Evolutionary conservation across 176 grass and related monocot genomes (phyloP).

Genomic region (Bromus sterilis): DNA sequence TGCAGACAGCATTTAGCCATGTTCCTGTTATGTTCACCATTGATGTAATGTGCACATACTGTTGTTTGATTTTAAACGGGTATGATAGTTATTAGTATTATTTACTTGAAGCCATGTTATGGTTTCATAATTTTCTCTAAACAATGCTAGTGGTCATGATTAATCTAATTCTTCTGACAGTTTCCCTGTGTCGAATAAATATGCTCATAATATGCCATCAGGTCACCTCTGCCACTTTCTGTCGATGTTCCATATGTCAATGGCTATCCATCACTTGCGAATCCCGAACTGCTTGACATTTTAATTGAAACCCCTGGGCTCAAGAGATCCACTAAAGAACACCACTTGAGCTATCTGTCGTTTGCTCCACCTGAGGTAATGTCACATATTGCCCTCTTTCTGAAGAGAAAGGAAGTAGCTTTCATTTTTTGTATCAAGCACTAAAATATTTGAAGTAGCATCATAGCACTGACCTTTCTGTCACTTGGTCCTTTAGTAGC

Average conservation of each 20-base stretch:
- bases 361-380: conserved; percentile 91
- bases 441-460: neutral
- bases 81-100: neutral
- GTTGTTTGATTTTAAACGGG: neutral
- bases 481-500: neutral
- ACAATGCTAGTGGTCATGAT: neutral
- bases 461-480: neutral
- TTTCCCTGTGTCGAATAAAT: conserved; percentile 8
- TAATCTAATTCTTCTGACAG: neutral
- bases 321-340: conserved; percentile 29
- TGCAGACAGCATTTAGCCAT: neutral
- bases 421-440: neutral
- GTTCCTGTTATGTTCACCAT: neutral
- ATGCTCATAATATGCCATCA: conserved; percentile 17
- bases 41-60: neutral
- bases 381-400: neutral
- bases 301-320: conserved; percentile 70
- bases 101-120: neutral
- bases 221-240: conserved; percentile 52
- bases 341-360: conserved; percentile 75
- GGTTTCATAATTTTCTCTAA: neutral
- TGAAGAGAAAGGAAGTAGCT: neutral
- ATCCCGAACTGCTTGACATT: conserved; percentile 60
- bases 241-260: conserved; percentile 45
- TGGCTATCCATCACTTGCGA: conserved; percentile 61